Percentiles rank a stretch among this genome's conserved stretches.
phyloP scores from a whole-genome alignment of 306 rosid species.

The Leucaena leucocephala region DNA sequence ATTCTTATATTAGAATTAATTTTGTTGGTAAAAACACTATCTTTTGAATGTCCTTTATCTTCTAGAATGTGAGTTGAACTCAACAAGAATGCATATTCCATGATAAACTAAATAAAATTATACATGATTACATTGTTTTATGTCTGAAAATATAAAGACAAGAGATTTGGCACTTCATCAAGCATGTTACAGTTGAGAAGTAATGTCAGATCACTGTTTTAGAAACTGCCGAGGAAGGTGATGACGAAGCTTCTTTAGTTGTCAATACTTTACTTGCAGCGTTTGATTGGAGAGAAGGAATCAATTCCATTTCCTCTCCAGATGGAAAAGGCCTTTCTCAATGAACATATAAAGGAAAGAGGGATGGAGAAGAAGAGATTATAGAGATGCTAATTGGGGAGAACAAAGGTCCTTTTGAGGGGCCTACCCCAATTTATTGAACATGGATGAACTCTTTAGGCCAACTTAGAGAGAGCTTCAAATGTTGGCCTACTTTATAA shows the following conservation, averaged over 20 bases:
- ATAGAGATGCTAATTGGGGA: too few relatives aligned
- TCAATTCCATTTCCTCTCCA: conserved; percentile 15
- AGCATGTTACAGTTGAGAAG: neutral
- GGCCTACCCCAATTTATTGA: neutral
- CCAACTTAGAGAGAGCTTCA: neutral
- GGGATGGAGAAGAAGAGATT: too few relatives aligned
- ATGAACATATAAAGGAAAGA: neutral
- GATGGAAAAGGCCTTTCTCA: conserved; percentile 16
- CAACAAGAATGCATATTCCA: neutral
- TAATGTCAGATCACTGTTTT: neutral
- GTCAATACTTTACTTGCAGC: conserved; percentile 21
- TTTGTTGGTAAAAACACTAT: too few relatives aligned
- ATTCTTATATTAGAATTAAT: too few relatives aligned
- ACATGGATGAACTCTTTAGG: neutral
- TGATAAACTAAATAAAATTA: too few relatives aligned
- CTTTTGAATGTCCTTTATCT: too few relatives aligned
- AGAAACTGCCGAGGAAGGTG: neutral
- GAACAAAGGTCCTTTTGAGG: neutral
- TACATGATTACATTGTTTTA: too few relatives aligned
- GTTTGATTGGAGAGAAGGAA: conserved; percentile 4
- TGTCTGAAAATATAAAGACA: neutral
- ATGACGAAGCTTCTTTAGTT: neutral
- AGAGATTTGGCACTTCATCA: neutral
- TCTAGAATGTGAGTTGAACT: neutral
- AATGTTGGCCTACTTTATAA: neutral